phyloP scores from a whole-genome alignment of 2,329 filamentous ascomycete species.

The Thielaviopsis ethacetica region DNA sequence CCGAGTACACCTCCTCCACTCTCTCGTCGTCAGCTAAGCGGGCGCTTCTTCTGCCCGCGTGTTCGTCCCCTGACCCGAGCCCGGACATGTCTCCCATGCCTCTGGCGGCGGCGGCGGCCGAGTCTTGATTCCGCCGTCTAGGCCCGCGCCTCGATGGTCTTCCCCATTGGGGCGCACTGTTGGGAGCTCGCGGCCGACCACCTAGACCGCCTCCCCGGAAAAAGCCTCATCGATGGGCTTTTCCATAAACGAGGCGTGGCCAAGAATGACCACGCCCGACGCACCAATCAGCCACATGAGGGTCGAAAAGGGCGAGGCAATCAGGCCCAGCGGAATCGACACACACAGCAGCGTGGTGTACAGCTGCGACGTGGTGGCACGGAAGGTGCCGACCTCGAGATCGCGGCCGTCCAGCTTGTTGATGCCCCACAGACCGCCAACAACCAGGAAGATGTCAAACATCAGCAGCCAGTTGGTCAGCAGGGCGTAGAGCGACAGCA shows the following conservation, averaged over 20 bases:
- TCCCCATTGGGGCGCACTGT: constrained; percentile 90
- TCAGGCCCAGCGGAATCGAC: constrained; percentile 69
- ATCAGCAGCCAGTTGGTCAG: constrained; percentile 74
- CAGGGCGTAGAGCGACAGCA: constrained; percentile 91
- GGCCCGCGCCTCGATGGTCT: constrained; percentile 79
- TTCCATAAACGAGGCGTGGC: constrained; percentile 90
- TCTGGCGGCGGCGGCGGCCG: constrained; percentile 25
- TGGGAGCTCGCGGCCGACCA: constrained; percentile 99
- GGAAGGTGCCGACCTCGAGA: constrained; percentile 67
- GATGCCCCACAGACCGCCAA: constrained; percentile 78
- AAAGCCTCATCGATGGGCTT: constrained; percentile 99
- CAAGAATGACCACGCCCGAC: constrained; percentile 81
- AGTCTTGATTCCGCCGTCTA: constrained; percentile 22
- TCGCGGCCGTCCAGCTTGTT: constrained; percentile 80
- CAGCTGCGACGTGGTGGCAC: constrained; percentile 78
- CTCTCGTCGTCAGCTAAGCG: no score
- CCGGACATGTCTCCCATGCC: constrained; percentile 22
- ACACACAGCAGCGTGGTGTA: constrained; percentile 78
- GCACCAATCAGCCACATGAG: constrained; percentile 93
- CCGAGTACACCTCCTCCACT: constrained; percentile 53
- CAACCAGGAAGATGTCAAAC: constrained; percentile 81
- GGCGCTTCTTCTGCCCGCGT: constrained; percentile 21
- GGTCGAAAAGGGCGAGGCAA: constrained; percentile 69
- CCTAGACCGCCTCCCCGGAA: constrained; percentile 99
- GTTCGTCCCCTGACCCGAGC: constrained; percentile 12